Evolutionary conservation across 768 basidiomycete species (phyloP), one percentile per base, ranked within the genome.

Genomic region (Symmetrospora coprosmae): DNA sequence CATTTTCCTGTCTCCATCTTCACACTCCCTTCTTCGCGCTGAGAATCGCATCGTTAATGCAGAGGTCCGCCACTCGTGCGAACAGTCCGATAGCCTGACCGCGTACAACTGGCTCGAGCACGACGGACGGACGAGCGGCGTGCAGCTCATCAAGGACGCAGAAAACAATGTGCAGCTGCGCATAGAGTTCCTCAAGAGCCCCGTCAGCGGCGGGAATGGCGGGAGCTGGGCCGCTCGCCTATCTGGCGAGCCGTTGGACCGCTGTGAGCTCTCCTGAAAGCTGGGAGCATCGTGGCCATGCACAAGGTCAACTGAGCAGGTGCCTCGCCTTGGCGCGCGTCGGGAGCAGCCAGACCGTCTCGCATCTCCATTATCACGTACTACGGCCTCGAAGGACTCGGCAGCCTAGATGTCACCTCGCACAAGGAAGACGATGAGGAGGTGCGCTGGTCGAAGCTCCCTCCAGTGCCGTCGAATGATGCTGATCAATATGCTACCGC

Each of bases 221-320:
- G 88, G 89, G 17, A 87, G 84, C 71, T 90, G 87, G 87, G 87
- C 83, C 65, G 83, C 81, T 11, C 81, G 89, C 56, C 78, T 91
- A 65, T 84, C 82, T 68, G 87, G 87, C 21, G 77, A 81, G 71
- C 86, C 87, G 16, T 74, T 92, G n/a, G 75, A 81, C 61, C 69
- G 74, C 64, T 75, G 88, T 86, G 59, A n/a, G n/a, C n/a, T n/a
- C n/a, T n/a, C n/a, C n/a, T n/a, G n/a, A n/a, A 48, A 77, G 56
- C 17, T 28, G 27, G 34, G 1, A 1, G 1, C 16, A 25, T 1
- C 16, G 0, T 1, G 47, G 2, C 2, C 33, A 35, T 33, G 16
- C 21, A 3, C 16, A n/a, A n/a, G n/a, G n/a, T n/a, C n/a, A n/a
- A n/a, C n/a, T n/a, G n/a, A n/a, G n/a, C n/a, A n/a, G n/a, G n/a